Base-by-base conservation (phyloP, 805 yeast species). In the Candida germanica region DNA sequence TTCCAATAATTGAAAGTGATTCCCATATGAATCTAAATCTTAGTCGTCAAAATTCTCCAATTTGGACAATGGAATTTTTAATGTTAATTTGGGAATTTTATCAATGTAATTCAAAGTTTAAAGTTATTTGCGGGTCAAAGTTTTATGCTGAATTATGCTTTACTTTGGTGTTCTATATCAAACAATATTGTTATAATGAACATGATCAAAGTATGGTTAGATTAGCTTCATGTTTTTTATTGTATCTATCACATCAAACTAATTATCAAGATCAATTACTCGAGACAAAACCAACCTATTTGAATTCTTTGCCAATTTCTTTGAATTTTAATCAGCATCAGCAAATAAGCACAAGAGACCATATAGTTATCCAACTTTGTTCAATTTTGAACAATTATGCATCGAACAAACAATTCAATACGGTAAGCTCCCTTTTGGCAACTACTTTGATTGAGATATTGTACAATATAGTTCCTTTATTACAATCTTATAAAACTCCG, bases 51-150 rank as follows among this genome's bases (percentile, higher is more conserved):
- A 20, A 19, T 14, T n/a, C 23, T 7, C 10, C 25, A 42, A 49
- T 69, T 13, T 68, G 88, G 81, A 55, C 78, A 2, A 60, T 69
- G 3, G 89, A 83, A 50, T 52, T 75, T n/a, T 57, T 77, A 5
- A 69, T 83, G 53, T 53, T 89, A 6, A 46, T 84, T 11, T 86
- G 95, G 85, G 95, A 85, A 49, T 59, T 87, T 28, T 59, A 77
- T 22, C 91, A 86, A 51, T 80, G 87, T 47, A 91, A 91, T 58
- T 67, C 66, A 40, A 58, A 58, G 32, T 80, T 83, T 49, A 69
- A 70, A 39, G 57, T 70, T 2, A 18, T 52, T 17, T 44, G 58
- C 2, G 54, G 48, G 1, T 66, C 69, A 10, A 64, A 69, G 29
- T 67, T 69, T 42, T 73, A 79, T 2, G 64, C 71, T 20, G 82